Evolutionary conservation across 768 basidiomycete species (phyloP).

Genomic region (Podaxis sp.): DNA sequence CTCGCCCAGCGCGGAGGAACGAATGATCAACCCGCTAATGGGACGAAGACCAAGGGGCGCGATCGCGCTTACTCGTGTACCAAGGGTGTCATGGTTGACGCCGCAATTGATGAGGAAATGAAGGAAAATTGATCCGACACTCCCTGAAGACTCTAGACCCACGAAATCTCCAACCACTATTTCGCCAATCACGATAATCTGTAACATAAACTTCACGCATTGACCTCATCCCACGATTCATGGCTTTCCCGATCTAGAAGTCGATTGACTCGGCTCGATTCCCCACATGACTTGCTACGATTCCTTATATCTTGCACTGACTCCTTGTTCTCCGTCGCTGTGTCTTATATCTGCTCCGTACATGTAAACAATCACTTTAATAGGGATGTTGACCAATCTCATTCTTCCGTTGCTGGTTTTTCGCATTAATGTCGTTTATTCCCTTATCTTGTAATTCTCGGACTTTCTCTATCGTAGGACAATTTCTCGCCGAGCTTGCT

Average conservation of each 20-base stretch:
- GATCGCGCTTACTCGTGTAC: conserved; percentile 32
- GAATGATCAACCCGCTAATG: conserved; percentile 6
- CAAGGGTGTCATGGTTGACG: conserved; percentile 23
- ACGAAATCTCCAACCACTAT: neutral
- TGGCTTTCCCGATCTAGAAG: neutral
- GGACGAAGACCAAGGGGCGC: conserved; percentile 21
- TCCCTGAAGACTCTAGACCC: neutral
- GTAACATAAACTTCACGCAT: neutral
- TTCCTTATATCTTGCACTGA: neutral
- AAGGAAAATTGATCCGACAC: conserved; percentile 32
- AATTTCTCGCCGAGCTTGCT: neutral
- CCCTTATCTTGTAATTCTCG: neutral
- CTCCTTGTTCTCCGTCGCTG: neutral
- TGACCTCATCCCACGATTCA: neutral
- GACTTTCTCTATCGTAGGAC: neutral
- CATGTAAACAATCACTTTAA: neutral
- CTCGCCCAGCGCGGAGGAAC: neutral
- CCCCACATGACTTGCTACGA: neutral
- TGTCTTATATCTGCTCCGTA: neutral
- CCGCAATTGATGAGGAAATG: conserved; percentile 40
- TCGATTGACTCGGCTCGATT: neutral
- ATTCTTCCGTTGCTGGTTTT: neutral
- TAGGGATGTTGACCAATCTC: neutral
- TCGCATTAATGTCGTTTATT: neutral
- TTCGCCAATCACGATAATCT: neutral